These are phyloP conservation scores for Didymella segeticola DNA, from an alignment of 2,329 filamentous ascomycete genomes.

Conservation along the genomic window DNA sequence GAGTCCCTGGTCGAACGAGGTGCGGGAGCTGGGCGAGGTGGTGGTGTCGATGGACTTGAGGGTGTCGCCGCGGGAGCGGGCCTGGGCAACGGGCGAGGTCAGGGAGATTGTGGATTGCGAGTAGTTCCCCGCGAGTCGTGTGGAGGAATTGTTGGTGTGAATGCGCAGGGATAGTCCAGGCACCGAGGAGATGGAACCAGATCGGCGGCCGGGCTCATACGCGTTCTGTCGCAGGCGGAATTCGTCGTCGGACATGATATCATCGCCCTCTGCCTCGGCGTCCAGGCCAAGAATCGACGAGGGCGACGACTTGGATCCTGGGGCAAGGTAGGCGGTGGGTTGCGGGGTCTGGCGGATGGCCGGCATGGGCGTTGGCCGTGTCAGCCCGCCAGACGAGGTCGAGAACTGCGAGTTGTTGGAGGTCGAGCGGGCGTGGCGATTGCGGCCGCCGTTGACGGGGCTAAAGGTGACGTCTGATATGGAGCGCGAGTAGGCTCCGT, in stretches of 20 bases:
- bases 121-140: conserved; percentile 55
- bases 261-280: conserved; percentile 53
- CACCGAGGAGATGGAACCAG: conserved; percentile 54
- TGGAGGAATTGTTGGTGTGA: conserved; percentile 50
- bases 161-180: conserved; percentile 48
- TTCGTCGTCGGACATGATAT: conserved; percentile 57
- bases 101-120: conserved; percentile 61
- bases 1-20: conserved; percentile 64
- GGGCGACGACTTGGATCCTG: conserved; percentile 58
- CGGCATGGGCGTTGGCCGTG: conserved; percentile 59
- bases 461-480: conserved; percentile 55
- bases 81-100: conserved; percentile 49
- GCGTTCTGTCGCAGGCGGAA: conserved; percentile 49
- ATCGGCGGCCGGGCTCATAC: conserved; percentile 50
- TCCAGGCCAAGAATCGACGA: conserved; percentile 56
- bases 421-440: conserved; percentile 59
- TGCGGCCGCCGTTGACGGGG: conserved; percentile 46
- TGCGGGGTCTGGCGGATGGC: conserved; percentile 63
- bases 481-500: conserved; percentile 45
- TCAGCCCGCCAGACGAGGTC: conserved; percentile 56
- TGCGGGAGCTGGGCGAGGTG: conserved; percentile 60
- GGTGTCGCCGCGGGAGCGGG: conserved; percentile 58
- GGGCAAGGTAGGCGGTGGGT: conserved; percentile 57
- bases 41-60: conserved; percentile 57
- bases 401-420: conserved; percentile 64